Base-by-base conservation (phyloP, 1,284 basidiomycete genomes). In the Cryptococcus sp. region DNA sequence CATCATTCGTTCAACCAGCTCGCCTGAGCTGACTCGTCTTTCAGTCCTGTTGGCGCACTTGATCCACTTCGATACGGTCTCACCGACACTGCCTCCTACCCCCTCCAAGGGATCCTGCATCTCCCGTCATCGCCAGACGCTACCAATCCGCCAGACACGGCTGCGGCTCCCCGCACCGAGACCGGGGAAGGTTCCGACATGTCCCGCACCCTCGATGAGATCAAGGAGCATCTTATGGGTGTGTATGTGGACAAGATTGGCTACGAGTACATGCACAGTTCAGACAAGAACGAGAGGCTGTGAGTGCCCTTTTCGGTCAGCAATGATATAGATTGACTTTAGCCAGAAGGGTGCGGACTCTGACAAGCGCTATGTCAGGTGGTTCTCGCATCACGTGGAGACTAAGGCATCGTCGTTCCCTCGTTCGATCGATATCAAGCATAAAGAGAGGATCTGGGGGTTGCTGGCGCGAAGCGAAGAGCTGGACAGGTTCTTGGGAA, bases 361-460 rank as follows among this genome's bases (percentile, higher is more conserved):
- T 33, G 28, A 5, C 28, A 9, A 4, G 28, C 28, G n/a, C 53
- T 8, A 49, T 15, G 9, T 20, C 39, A 69, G 68, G 7, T 92
- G 89, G 89, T 91, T 92, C 76, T 86, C 88, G 1, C 86, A 88
- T 67, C 79, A 89, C 16, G 80, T 94, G 12, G 91, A 94, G 73
- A 85, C 85, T 0, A 80, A 83, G 49, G 78, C 72, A 21, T 18
- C 60, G 15, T 73, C 76, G 1, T 67, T 78, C 12, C 76, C 77
- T 21, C 67, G 71, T 4, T 69, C 78, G 0, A 50, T 75, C 37
- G 40, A 60, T 1, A 39, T 57, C 1, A 66, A 76, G 70, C 66
- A 70, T 43, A 78, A 82, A 68, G 84, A 81, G 68, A 79, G 81
- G 54, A 87, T 88, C 37, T 86, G 89, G 68, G 78, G 80, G 15